Percentiles rank a stretch among this genome's conserved stretches.
Conservation (phyloP, 768 basidiomycete species). For the Kwoniella sp. region DNA sequence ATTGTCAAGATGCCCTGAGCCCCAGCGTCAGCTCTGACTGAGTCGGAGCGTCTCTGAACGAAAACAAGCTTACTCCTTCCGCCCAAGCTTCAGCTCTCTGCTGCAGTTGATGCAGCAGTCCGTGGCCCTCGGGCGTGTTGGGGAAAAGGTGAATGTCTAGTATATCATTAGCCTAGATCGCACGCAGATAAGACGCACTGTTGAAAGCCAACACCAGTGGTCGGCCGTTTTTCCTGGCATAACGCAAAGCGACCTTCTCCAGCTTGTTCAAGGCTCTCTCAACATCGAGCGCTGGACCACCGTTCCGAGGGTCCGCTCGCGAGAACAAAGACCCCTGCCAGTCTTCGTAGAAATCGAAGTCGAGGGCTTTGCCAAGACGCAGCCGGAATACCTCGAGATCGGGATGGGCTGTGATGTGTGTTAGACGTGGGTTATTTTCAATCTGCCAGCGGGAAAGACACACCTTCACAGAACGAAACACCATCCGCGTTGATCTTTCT, state of each 20-base stretch:
- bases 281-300: constrained; percentile 77
- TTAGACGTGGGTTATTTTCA: constrained; percentile 1
- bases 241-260: constrained; percentile 74
- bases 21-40: not conserved
- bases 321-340: constrained; percentile 72
- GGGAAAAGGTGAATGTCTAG: constrained; percentile 57
- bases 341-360: constrained; percentile 76
- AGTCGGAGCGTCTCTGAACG: constrained; percentile 5
- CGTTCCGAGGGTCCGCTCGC: constrained; percentile 79
- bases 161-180: constrained; percentile 6
- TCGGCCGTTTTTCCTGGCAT: constrained; percentile 63
- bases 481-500: constrained; percentile 69
- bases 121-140: constrained; percentile 74
- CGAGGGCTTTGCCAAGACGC: constrained; percentile 79
- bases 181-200: constrained; percentile 58
- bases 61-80: constrained; percentile 64
- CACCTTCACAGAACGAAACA: constrained; percentile 60
- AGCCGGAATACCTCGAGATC: constrained; percentile 81
- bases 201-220: constrained; percentile 81
- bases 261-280: constrained; percentile 84
- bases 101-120: constrained; percentile 82
- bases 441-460: constrained; percentile 41
- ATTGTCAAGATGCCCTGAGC: constrained; percentile 68
- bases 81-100: constrained; percentile 85
- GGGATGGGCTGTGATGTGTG: constrained; percentile 67